Evolutionary conservation across 148 eudicot species (phyloP), one percentile per base, ranked within the genome.

Genomic region (Spergularia marina): DNA sequence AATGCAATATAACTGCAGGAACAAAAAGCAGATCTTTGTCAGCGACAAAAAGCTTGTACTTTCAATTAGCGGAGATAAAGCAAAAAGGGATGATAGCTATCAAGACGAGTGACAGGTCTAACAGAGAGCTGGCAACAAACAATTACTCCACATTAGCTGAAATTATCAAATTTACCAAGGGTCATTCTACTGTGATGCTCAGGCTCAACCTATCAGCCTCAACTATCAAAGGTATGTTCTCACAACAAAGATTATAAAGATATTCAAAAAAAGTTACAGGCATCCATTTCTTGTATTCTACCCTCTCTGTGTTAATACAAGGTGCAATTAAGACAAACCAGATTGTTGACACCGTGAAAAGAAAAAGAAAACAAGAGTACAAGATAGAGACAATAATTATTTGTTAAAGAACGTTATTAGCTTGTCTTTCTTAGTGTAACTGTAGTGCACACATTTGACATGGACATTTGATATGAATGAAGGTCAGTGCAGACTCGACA

Each of bases 1-100:
- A 39, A 53, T 59, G 41, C 23, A 68, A 52, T 64, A 44, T 10
- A 59, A 68, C 54, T 40, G 25, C 65, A 52, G 23, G 59, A 69
- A 44, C 59, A 67, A 13, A 53, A 47, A 78, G 25, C 64, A 77
- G 17, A 41, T 23, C 65, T n/a, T 16, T 59, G 40, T 64, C 39
- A 7, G 25, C 4, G 69, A 10, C 49, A n/a, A 65, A 36, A 23
- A 17, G 40, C 47, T 2, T 16, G 41, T 23, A 65, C 12, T 40
- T 15, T 11, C 44, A 40, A 73, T 25, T 12, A 64, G 56, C n/a
- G 10, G 15, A 73, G 12, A 52, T 47, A 23, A 62, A 23, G 14
- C 53, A 44, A 14, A 47, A 41, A 17, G 6, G 17, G 11, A 39
- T 2, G 25, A 54, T 6, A 34, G n/a, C 15, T 3, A 56, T 12